These are phyloP conservation scores for Pseudoscleropodium purum DNA, from an alignment of 225 moss, liverwort and hornwort genomes.

Conservation along the genomic window DNA sequence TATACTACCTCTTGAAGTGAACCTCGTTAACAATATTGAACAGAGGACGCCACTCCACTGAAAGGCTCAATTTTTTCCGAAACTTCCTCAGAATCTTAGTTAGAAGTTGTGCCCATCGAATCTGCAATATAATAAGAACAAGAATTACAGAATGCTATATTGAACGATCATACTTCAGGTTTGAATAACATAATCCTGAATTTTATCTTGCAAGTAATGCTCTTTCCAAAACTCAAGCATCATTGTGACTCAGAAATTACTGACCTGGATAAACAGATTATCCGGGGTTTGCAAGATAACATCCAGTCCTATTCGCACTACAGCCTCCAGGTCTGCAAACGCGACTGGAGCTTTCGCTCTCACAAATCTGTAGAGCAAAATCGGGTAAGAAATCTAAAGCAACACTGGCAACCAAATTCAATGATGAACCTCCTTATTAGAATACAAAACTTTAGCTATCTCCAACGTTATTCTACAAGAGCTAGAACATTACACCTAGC, in stretches of 20 bases:
- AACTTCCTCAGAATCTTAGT: conserved; percentile 70
- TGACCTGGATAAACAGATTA: conserved; percentile 81
- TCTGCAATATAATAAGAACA: conserved; percentile 28
- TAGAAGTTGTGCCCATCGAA: conserved; percentile 82
- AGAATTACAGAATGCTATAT: background rate
- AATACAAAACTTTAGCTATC: background rate
- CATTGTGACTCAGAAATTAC: conserved; percentile 2
- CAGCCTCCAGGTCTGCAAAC: conserved; percentile 62
- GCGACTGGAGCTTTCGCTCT: conserved; percentile 71
- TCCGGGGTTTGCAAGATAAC: conserved; percentile 61
- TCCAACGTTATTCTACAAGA: background rate
- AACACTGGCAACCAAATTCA: background rate
- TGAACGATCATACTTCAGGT: background rate
- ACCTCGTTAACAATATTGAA: conserved; percentile 60
- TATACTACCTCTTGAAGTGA: conserved; percentile 80
- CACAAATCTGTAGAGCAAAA: conserved; percentile 59
- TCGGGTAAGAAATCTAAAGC: conserved; percentile 3
- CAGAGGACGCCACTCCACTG: conserved; percentile 80
- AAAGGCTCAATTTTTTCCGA: conserved; percentile 53
- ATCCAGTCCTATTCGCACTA: conserved; percentile 72
- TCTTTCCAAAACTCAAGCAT: conserved; percentile 6
- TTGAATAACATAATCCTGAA: background rate
- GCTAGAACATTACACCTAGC: background rate
- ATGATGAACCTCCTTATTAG: background rate
- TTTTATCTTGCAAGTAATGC: background rate